These are phyloP conservation scores for Fraxinus floribunda DNA, from an alignment of 305 asterid genomes.

Conservation along the genomic window DNA sequence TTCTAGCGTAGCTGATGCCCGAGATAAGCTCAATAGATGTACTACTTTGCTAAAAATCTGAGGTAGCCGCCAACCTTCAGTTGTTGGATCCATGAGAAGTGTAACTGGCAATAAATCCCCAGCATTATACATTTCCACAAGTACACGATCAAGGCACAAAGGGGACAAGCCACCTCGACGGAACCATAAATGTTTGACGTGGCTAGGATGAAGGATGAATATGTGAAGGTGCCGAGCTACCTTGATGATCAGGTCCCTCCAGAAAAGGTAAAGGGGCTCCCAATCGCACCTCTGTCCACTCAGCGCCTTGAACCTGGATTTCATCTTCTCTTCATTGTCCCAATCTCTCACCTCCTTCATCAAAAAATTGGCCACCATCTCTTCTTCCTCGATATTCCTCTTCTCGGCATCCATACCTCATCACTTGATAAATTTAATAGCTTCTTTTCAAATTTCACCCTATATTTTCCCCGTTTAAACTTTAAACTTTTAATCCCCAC, in stretches of 20 bases:
- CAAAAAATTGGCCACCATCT: slow-evolving; percentile 41
- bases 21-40: slow-evolving; percentile 29
- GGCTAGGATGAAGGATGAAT: slow-evolving; percentile 60
- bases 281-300: slow-evolving; percentile 87
- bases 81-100: slow-evolving; percentile 29
- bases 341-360: slow-evolving; percentile 54
- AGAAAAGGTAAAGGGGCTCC: slow-evolving; percentile 66
- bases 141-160: slow-evolving; percentile 67
- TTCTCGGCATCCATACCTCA: slow-evolving; percentile 22
- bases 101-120: slow-evolving; percentile 47
- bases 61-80: slow-evolving; percentile 37
- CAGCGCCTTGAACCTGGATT: slow-evolving; percentile 63
- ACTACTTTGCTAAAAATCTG: slow-evolving; percentile 48
- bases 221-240: slow-evolving; percentile 60
- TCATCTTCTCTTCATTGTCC: slow-evolving; percentile 59
- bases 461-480: background rate
- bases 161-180: slow-evolving; percentile 62
- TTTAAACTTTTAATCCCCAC: background rate
- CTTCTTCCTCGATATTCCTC: slow-evolving; percentile 9
- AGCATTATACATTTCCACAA: slow-evolving; percentile 66
- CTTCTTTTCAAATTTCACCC: background rate
- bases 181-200: slow-evolving; percentile 58
- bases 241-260: slow-evolving; percentile 71
- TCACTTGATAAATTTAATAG: background rate
- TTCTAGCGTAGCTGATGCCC: slow-evolving; percentile 9